Conservation (phyloP, 2,329 filamentous ascomycete genomes). For the Hyphodiscus sp. region DNA sequence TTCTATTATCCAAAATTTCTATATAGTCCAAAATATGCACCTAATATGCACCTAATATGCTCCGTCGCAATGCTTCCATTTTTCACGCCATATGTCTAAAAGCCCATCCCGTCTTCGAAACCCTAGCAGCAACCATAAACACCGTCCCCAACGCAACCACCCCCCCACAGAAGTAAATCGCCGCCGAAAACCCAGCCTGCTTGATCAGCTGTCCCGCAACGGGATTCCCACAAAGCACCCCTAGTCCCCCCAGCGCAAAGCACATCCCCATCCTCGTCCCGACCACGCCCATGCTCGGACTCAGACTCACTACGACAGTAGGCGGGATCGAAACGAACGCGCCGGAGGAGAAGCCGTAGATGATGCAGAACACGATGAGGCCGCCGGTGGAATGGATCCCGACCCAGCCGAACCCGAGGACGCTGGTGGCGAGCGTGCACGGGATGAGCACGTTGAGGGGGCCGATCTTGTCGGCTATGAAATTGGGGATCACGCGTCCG, state of each 20-base stretch:
- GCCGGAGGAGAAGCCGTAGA: slow-evolving; percentile 19
- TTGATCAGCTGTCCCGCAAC: not conserved
- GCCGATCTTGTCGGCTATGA: slow-evolving; percentile 14
- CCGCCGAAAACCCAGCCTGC: not conserved
- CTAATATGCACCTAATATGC: not conserved
- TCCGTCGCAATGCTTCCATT: not conserved
- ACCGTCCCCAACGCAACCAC: not conserved
- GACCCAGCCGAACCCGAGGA: slow-evolving; percentile 13
- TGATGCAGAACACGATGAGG: slow-evolving; percentile 9
- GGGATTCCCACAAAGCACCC: slow-evolving; percentile 11
- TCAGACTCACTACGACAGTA: slow-evolving; percentile 8
- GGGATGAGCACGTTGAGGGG: slow-evolving; percentile 31
- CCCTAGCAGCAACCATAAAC: not conserved
- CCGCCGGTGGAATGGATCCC: slow-evolving; percentile 6
- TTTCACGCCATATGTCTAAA: not conserved
- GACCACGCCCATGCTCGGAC: slow-evolving; percentile 5
- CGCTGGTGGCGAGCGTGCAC: slow-evolving; percentile 5
- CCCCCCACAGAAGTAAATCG: not conserved
- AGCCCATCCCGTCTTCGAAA: not conserved
- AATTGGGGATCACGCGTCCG: slow-evolving; percentile 17
- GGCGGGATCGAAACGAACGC: slow-evolving; percentile 13
- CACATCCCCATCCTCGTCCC: slow-evolving; percentile 14
- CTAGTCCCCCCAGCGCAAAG: slow-evolving; percentile 5
- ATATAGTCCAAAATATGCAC: not conserved
- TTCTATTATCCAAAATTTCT: too few relatives aligned